Conservation (phyloP, 1,284 basidiomycete species). For the Wallemia ichthyophaga region DNA sequence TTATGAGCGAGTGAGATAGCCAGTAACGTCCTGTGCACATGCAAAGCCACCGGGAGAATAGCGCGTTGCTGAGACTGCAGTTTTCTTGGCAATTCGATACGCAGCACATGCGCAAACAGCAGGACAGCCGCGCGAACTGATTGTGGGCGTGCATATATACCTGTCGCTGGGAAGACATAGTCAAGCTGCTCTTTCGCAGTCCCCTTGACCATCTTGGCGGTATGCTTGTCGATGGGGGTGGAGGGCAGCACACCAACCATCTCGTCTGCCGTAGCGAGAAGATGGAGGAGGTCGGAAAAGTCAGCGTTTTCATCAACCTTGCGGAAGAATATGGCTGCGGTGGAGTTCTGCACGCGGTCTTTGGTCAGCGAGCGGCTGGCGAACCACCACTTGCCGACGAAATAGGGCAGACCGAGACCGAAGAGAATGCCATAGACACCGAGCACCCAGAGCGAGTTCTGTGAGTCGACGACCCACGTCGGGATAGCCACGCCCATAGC, state of each 20-base stretch:
- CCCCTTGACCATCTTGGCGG: constrained; percentile 21
- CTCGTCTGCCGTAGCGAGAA: constrained; percentile 42
- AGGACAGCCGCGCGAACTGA: constrained; percentile 32
- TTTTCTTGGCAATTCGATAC: constrained; percentile 9
- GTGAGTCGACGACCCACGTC: constrained; percentile 68
- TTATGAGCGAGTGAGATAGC: constrained; percentile 60
- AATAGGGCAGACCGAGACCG: constrained; percentile 50
- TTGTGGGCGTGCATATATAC: constrained; percentile 7
- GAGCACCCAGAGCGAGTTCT: constrained; percentile 74
- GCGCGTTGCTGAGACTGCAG: constrained; percentile 12
- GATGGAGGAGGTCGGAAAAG: constrained; percentile 39
- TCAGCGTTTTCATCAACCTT: constrained; percentile 46
- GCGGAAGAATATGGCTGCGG: constrained; percentile 75
- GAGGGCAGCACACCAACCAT: constrained; percentile 16
- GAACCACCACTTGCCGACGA: constrained; percentile 97
- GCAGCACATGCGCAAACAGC: constrained; percentile 42
- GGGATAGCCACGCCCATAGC: constrained; percentile 91
- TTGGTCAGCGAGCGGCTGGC: constrained; percentile 69
- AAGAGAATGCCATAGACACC: constrained; percentile 62
- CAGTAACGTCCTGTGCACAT: constrained; percentile 49
- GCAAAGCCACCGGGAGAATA: constrained; percentile 35
- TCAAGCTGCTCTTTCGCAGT: constrained; percentile 18
- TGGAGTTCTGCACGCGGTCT: constrained; percentile 56
- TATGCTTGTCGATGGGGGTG: constrained; percentile 8
- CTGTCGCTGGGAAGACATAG: constrained; percentile 3